Conservation (phyloP, 108 stramenopile species). For the Fistulifera solaris region DNA sequence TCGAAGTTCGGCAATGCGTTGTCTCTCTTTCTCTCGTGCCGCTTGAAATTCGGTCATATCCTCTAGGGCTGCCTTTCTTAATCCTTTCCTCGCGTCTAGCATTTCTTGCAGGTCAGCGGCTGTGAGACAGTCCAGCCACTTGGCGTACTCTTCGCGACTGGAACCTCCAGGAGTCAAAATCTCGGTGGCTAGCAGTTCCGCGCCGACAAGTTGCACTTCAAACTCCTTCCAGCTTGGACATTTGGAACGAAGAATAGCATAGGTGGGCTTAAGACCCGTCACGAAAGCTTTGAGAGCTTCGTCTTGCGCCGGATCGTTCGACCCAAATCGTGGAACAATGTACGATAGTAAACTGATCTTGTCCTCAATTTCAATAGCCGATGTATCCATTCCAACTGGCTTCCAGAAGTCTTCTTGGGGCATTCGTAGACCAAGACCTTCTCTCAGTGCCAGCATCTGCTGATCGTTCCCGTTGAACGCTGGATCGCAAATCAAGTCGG, state of each 20-base stretch:
- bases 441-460: slow-evolving; percentile 66
- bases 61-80: slow-evolving; percentile 37
- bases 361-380: slow-evolving; percentile 71
- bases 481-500: slow-evolving; percentile 67
- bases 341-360: slow-evolving; percentile 80
- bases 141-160: slow-evolving; percentile 64
- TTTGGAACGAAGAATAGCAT: slow-evolving; percentile 48
- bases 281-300: slow-evolving; percentile 59
- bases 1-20: slow-evolving; percentile 19
- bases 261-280: slow-evolving; percentile 64
- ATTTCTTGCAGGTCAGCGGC: slow-evolving; percentile 58
- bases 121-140: slow-evolving; percentile 65
- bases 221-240: slow-evolving; percentile 53
- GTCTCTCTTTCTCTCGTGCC: slow-evolving; percentile 27
- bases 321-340: slow-evolving; percentile 77
- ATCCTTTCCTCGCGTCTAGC: slow-evolving; percentile 49
- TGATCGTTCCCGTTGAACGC: slow-evolving; percentile 68
- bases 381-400: slow-evolving; percentile 77
- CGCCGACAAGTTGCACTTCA: slow-evolving; percentile 69
- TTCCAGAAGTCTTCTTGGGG: slow-evolving; percentile 80
- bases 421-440: slow-evolving; percentile 79
- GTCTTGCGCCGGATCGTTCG: slow-evolving; percentile 55
- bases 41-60: slow-evolving; percentile 44
- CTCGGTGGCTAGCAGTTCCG: slow-evolving; percentile 70
- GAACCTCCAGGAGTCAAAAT: slow-evolving; percentile 53